Conservation (phyloP, 2,329 filamentous ascomycete species). For the Clonostachys chloroleuca region DNA sequence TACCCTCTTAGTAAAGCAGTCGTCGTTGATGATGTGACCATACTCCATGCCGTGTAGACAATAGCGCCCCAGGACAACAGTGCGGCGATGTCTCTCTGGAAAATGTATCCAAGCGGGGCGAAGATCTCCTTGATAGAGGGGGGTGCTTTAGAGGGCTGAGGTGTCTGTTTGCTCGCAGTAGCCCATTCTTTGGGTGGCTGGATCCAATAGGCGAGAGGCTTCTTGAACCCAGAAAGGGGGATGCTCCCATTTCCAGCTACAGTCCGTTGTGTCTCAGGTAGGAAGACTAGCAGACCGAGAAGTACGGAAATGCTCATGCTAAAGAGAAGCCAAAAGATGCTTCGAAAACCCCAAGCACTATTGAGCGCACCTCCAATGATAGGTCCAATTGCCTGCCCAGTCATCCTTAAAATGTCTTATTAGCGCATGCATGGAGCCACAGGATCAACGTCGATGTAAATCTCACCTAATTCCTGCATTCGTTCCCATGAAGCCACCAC, state of each 20-base stretch:
- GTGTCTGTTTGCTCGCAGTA: constrained; percentile 1
- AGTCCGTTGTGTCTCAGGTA: constrained; percentile 18
- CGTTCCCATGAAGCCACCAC: constrained; percentile 12
- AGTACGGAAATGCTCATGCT: constrained; percentile 11
- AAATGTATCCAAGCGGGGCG: constrained; percentile 27
- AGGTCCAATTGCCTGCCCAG: constrained; percentile 18
- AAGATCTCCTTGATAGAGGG: constrained; percentile 21
- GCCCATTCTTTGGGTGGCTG: constrained; percentile 4
- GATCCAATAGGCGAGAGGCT: constrained; percentile 11
- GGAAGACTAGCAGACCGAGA: constrained; percentile 11
- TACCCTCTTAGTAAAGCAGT: constrained; percentile 23
- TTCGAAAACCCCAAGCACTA: constrained; percentile 17
- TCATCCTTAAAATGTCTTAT: background rate
- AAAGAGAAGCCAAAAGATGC: constrained; percentile 21
- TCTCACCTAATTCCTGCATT: constrained; percentile 7
- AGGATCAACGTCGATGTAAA: background rate
- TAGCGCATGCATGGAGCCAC: no score
- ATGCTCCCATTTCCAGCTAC: constrained; percentile 17
- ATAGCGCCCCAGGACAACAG: constrained; percentile 32
- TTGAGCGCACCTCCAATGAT: constrained; percentile 22
- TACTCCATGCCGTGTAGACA: constrained; percentile 35
- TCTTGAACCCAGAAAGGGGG: constrained; percentile 14
- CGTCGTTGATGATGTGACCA: constrained; percentile 35
- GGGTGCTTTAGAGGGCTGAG: background rate
- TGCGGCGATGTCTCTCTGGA: constrained; percentile 35